These are phyloP conservation scores for Wickerhamiella australiensis DNA, from an alignment of 805 yeast genomes.

Conservation along the genomic window DNA sequence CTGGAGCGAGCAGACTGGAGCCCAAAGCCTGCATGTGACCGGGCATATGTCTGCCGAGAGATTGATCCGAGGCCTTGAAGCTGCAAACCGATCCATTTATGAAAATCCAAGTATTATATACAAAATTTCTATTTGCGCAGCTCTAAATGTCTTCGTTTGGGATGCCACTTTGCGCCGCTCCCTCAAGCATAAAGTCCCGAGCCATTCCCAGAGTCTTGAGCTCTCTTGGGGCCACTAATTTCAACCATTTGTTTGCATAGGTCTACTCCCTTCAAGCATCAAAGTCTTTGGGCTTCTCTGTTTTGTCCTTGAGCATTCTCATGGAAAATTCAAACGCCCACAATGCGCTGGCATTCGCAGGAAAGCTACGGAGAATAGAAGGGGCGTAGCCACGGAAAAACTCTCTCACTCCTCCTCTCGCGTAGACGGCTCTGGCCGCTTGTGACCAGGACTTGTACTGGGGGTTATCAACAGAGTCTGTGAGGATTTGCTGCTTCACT, in stretches of 20 bases:
- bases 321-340: constrained; percentile 82
- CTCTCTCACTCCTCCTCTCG: constrained; percentile 46
- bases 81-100: no score
- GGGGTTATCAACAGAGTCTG: constrained; percentile 63
- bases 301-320: constrained; percentile 30
- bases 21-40: not conserved
- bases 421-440: constrained; percentile 60
- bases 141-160: no score
- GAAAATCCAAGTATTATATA: no score
- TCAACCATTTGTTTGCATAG: no score
- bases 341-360: constrained; percentile 87
- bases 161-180: no score
- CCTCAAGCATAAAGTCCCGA: no score
- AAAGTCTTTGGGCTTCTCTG: not conserved
- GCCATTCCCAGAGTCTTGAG: no score
- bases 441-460: constrained; percentile 56
- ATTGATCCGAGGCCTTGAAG: no score
- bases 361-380: constrained; percentile 67
- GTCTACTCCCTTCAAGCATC: not conserved
- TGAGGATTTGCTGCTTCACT: constrained; percentile 73
- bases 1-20: no score
- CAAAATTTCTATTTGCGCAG: no score
- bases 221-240: no score
- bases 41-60: not conserved
- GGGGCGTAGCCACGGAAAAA: constrained; percentile 76